Evolutionary conservation across 2,329 filamentous ascomycete species (phyloP).

Genomic region (Colletotrichum trifolii): DNA sequence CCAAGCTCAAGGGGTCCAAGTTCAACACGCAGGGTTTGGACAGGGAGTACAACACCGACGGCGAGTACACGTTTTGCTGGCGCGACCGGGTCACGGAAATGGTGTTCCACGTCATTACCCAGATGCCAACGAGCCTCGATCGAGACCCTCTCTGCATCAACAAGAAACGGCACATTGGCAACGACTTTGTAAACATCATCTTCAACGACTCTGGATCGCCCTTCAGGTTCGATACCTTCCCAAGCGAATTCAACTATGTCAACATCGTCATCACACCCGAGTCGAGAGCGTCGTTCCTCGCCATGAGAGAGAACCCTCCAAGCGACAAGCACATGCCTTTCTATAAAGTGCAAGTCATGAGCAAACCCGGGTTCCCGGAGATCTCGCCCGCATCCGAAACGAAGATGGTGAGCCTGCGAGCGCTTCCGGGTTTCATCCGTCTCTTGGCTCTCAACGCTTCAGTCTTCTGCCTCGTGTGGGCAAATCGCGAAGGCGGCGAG

Average conservation of each 20-base stretch:
- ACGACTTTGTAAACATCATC: conserved; percentile 97
- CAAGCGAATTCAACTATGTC: conserved; percentile 95
- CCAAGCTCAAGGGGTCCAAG: conserved; percentile 81
- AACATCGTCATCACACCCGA: conserved; percentile 96
- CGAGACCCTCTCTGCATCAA: conserved; percentile 79
- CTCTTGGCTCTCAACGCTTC: conserved; percentile 92
- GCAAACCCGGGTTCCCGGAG: conserved; percentile 88
- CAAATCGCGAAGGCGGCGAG: conserved; percentile 79
- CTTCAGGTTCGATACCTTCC: conserved; percentile 91
- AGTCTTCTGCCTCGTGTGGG: conserved; percentile 94
- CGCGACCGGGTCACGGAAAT: conserved; percentile 94
- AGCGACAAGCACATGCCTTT: conserved; percentile 63
- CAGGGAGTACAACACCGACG: conserved; percentile 79
- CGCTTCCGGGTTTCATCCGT: conserved; percentile 86
- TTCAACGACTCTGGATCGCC: conserved; percentile 96
- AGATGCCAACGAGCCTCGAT: conserved; percentile 92
- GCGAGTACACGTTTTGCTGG: conserved; percentile 92
- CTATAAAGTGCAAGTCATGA: conserved; percentile 91
- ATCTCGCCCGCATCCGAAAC: conserved; percentile 90
- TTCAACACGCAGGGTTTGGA: conserved; percentile 97
- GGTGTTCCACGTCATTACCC: conserved; percentile 93
- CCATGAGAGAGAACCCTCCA: conserved; percentile 61
- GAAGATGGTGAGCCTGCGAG: conserved; percentile 87
- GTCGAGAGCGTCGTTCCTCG: conserved; percentile 80
- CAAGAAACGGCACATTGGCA: conserved; percentile 96